A percentile compares a stretch with the other conserved stretches of the same genome.
These are phyloP conservation scores for Zea luxurians DNA, from an alignment of 176 grass and related monocot species.

Conservation along the genomic window DNA sequence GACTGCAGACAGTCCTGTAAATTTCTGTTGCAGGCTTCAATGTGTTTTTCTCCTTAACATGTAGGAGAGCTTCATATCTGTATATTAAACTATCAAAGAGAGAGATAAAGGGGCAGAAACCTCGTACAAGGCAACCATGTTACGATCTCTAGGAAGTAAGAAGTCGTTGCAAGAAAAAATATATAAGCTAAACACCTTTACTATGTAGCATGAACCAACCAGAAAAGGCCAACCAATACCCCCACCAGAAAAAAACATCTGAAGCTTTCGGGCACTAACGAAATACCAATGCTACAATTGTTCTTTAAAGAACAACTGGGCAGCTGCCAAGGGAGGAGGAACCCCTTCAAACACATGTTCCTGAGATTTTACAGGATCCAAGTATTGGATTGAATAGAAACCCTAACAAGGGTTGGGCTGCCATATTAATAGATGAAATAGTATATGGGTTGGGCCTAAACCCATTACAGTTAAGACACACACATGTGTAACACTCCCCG, in stretches of 20 bases:
- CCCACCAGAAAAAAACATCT: no score
- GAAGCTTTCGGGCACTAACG: neutral
- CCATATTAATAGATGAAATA: no score
- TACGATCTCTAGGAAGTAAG: neutral
- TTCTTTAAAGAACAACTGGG: neutral
- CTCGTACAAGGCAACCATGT: neutral
- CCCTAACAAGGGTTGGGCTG: no score
- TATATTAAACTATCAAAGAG: neutral
- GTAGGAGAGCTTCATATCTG: neutral
- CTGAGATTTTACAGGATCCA: neutral
- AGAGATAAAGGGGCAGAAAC: neutral
- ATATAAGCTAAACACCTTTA: neutral
- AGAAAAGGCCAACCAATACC: neutral
- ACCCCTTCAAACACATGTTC: neutral
- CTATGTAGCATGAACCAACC: neutral
- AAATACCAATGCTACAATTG: neutral
- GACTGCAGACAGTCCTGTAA: slow-evolving; percentile 6
- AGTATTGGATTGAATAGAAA: no score
- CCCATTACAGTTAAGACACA: no score
- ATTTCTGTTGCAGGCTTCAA: neutral
- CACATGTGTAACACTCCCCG: no score
- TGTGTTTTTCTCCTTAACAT: neutral
- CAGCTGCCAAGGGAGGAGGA: neutral
- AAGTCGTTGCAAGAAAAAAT: neutral
- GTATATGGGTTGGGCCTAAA: no score